Base-by-base conservation (phyloP, 2,329 filamentous ascomycete species). In the Fusarium nanum region DNA sequence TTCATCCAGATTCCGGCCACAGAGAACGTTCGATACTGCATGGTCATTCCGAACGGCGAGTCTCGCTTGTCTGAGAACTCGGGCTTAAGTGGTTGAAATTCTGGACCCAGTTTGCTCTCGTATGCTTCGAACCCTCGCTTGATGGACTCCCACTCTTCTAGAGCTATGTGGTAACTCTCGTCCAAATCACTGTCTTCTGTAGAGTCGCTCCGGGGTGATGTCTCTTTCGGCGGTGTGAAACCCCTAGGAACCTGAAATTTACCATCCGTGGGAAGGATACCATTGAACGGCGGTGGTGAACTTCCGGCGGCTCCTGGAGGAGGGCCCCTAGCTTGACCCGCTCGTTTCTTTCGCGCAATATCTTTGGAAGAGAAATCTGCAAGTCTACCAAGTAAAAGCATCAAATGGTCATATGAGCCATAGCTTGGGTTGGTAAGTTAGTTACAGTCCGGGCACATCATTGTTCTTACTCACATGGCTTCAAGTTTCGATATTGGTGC, bases 1-100 rank as follows among this genome's bases (percentile, higher is more conserved):
- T 94, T 91, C 76, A 92, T 89, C 93, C 94, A 97, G 23, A 98
- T 85, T 34, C 93, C 91, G 5, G 92, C 93, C 68, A 98, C 92
- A n/a, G 91, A 91, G 78, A 93, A 95, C 3, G 92, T 95, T 30
- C 93, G 88, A 77, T 97, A 98, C 69, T 93, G 89, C 9, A 94
- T 82, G 0, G 93, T 91, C 4, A 89, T 87, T 0, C 96, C 95
- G 76, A 98, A 99, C 0, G 95, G 93, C 2, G 93, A 79, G 25
- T 81, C 78, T 91, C 67, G 87, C 79, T 49, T 89, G 85, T 55
- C 89, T 80, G 60, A 85, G 56, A 89, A 88, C 66, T 96, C 93
- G 4, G 89, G 82, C 4, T 88, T 87, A 22, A 98, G 81, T 3
- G 93, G 91, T 66, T 92, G 87, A 78, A 97, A 98, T 45, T 92